phyloP scores from a whole-genome alignment of 148 eudicot genomes.

The Rhododendron ferrugineum region DNA sequence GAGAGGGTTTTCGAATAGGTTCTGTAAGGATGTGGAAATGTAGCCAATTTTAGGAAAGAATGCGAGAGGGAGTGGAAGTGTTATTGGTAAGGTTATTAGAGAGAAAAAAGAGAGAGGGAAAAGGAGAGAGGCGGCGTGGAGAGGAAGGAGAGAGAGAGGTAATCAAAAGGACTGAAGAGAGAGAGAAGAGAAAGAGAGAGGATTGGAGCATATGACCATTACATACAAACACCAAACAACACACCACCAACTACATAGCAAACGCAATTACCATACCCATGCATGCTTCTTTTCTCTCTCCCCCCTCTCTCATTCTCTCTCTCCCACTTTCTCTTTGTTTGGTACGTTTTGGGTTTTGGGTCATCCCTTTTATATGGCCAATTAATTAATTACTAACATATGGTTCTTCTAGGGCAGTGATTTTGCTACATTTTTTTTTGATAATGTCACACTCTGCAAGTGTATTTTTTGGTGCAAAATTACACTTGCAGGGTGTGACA shows the following conservation, averaged over 20 bases:
- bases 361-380: constrained; percentile 8
- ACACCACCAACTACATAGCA: constrained; percentile 10
- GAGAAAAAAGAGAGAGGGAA: background rate
- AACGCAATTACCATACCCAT: constrained; percentile 15
- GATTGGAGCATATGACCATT: background rate
- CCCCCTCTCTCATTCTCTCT: background rate
- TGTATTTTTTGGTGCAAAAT: too few species aligned
- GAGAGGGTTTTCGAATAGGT: background rate
- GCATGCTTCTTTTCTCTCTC: constrained; percentile 8
- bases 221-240: constrained; percentile 20
- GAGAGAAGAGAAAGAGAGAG: constrained; percentile 10
- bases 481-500: too few species aligned
- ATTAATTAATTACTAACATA: background rate
- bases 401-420: constrained; percentile 4
- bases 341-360: constrained; percentile 24
- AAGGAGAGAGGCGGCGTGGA: constrained; percentile 21
- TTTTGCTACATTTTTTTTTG: too few species aligned
- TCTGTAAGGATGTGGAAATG: background rate
- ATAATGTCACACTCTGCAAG: too few species aligned
- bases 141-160: constrained; percentile 13
- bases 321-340: constrained; percentile 2
- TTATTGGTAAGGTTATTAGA: background rate
- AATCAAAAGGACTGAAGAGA: background rate
- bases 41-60: constrained; percentile 4
- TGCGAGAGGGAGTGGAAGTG: constrained; percentile 2